A percentile compares a stretch with the other conserved stretches of the same genome.
Evolutionary conservation across 352 stramenopile genomes (phyloP).

Genomic region (Globisporangium cederbergense): DNA sequence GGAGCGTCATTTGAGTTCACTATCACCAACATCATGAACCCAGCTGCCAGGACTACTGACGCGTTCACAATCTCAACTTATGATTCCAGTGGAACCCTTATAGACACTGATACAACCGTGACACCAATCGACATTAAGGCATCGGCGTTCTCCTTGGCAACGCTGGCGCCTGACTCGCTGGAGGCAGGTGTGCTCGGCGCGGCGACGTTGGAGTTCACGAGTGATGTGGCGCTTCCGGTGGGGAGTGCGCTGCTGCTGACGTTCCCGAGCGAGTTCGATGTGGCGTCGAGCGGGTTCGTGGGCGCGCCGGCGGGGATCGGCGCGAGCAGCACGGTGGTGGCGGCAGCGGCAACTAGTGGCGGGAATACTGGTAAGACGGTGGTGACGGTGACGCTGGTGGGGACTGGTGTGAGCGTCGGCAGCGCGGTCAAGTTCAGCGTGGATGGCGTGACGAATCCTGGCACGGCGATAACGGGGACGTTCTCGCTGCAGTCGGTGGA

Average conservation of each 20-base stretch:
- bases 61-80: slow-evolving; percentile 25
- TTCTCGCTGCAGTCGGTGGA: slow-evolving; percentile 41
- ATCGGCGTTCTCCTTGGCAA: slow-evolving; percentile 13
- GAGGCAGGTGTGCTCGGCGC: slow-evolving; percentile 26
- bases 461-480: slow-evolving; percentile 27
- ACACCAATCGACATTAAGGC: slow-evolving; percentile 14
- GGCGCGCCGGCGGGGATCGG: slow-evolving; percentile 26
- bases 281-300: slow-evolving; percentile 20
- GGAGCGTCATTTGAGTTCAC: slow-evolving; percentile 25
- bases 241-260: slow-evolving; percentile 32
- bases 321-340: slow-evolving; percentile 22
- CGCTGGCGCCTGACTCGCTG: slow-evolving; percentile 25
- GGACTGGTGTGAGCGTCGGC: slow-evolving; percentile 22
- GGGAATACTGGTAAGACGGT: slow-evolving; percentile 1
- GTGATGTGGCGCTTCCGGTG: slow-evolving; percentile 27
- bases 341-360: not conserved
- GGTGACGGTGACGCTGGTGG: slow-evolving; percentile 28
- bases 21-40: slow-evolving; percentile 31
- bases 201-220: slow-evolving; percentile 36
- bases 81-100: slow-evolving; percentile 14
- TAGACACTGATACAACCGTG: slow-evolving; percentile 17
- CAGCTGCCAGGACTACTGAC: slow-evolving; percentile 18
- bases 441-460: slow-evolving; percentile 49
- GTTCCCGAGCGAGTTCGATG: slow-evolving; percentile 35
- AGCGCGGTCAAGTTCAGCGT: slow-evolving; percentile 39